These are phyloP conservation scores for Aspergillus sp. DNA, from an alignment of 2,329 filamentous ascomycete species.

Conservation along the genomic window DNA sequence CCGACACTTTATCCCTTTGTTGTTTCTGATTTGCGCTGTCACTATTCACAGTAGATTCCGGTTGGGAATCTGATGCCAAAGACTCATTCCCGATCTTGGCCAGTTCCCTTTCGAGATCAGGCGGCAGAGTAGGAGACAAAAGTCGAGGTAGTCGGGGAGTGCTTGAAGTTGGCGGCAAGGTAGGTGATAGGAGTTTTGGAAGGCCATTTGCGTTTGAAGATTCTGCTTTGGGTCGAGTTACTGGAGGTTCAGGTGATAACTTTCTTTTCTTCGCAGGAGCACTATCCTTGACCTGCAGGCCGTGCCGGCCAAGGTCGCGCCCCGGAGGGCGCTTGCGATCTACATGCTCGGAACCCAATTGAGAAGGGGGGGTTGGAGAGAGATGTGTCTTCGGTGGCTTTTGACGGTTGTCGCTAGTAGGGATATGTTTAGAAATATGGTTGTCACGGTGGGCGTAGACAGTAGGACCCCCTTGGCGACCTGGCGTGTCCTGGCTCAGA, in stretches of 20 bases:
- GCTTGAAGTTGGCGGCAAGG: constrained; percentile 43
- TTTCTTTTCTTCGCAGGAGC: constrained; percentile 41
- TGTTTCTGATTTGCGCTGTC: constrained; percentile 20
- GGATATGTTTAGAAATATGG: constrained; percentile 21
- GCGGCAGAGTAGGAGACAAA: constrained; percentile 59
- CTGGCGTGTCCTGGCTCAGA: constrained; percentile 21
- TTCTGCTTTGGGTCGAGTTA: constrained; percentile 22
- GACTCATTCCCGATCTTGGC: constrained; percentile 42
- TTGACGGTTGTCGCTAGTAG: constrained; percentile 17
- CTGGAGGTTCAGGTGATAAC: constrained; percentile 38
- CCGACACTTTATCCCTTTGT: constrained; percentile 17
- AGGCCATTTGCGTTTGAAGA: constrained; percentile 27
- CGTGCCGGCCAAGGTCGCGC: constrained; percentile 19
- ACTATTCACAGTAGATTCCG: constrained; percentile 18
- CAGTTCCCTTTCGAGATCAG: constrained; percentile 55
- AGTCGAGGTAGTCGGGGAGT: constrained; percentile 49
- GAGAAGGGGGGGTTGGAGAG: constrained; percentile 14
- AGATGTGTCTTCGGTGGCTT: constrained; percentile 11
- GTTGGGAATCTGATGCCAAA: constrained; percentile 17
- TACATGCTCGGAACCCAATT: constrained; percentile 16
- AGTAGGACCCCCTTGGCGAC: constrained; percentile 18
- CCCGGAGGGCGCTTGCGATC: constrained; percentile 30
- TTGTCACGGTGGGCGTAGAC: constrained; percentile 18
- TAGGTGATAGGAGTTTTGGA: constrained; percentile 40
- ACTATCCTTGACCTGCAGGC: constrained; percentile 21